A percentile compares a stretch with the other conserved stretches of the same genome.
These are phyloP conservation scores for Russula ochroleuca DNA, from an alignment of 768 basidiomycete species.

Conservation along the genomic window DNA sequence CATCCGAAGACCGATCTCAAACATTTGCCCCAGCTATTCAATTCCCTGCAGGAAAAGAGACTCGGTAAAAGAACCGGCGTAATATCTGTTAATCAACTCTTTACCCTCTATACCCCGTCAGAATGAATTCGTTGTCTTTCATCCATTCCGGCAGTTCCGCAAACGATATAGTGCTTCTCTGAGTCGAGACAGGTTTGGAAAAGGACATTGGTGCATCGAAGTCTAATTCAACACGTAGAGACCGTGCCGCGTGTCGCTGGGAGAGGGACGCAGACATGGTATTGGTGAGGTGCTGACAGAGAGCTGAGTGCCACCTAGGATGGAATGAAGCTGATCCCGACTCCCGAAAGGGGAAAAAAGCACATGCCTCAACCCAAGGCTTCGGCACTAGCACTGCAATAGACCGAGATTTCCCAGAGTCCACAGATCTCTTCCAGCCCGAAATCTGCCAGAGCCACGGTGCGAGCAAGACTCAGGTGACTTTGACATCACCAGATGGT, in stretches of 20 bases:
- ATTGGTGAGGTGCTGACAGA: neutral
- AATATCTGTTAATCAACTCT: neutral
- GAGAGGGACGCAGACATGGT: constrained; percentile 12
- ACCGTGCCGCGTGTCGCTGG: constrained; percentile 7
- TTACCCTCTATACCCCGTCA: constrained; percentile 66
- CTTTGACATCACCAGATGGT: too few relatives aligned
- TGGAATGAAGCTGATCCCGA: too few relatives aligned
- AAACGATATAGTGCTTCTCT: constrained; percentile 44
- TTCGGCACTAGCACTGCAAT: neutral
- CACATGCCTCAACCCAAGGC: neutral
- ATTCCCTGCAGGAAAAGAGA: constrained; percentile 41
- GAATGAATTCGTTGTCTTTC: constrained; percentile 69
- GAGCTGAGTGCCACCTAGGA: too few relatives aligned
- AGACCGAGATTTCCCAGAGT: too few relatives aligned
- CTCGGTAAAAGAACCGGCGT: neutral
- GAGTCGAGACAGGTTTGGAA: neutral
- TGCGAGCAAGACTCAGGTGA: neutral
- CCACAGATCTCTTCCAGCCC: too few relatives aligned
- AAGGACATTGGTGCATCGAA: neutral
- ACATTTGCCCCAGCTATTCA: constrained; percentile 60
- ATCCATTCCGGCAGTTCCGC: constrained; percentile 63
- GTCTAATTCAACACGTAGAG: neutral
- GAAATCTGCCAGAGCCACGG: too few relatives aligned
- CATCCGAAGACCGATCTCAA: constrained; percentile 61
- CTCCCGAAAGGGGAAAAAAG: too few relatives aligned